phyloP scores from a whole-genome alignment of 768 basidiomycete genomes.

The Mycena belliarum region DNA sequence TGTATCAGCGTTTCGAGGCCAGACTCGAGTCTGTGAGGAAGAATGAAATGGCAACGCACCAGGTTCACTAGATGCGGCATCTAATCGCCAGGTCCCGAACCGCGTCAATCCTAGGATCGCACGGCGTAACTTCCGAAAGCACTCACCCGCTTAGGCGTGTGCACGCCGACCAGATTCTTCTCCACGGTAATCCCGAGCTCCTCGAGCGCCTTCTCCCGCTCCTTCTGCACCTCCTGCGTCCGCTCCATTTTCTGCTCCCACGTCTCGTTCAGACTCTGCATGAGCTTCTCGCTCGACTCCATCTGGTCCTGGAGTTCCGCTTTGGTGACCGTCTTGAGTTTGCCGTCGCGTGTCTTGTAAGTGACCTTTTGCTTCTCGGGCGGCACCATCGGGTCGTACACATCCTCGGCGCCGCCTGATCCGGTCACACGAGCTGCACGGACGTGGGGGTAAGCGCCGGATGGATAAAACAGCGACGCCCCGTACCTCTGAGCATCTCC shows the following conservation, averaged over 20 bases:
- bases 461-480: slow-evolving; percentile 25
- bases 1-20: slow-evolving; percentile 16
- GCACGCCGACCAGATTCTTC: slow-evolving; percentile 94
- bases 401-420: slow-evolving; percentile 66
- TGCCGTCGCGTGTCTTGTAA: slow-evolving; percentile 90
- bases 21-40: background rate
- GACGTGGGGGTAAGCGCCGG: slow-evolving; percentile 6
- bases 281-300: slow-evolving; percentile 88
- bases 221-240: slow-evolving; percentile 93
- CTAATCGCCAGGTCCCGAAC: slow-evolving; percentile 37
- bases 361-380: slow-evolving; percentile 95
- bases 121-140: slow-evolving; percentile 20
- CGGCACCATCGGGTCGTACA: slow-evolving; percentile 85
- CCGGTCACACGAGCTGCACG: slow-evolving; percentile 71
- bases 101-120: slow-evolving; percentile 16
- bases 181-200: slow-evolving; percentile 98
- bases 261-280: slow-evolving; percentile 81
- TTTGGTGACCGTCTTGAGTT: slow-evolving; percentile 93
- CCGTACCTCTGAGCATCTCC: slow-evolving; percentile 79
- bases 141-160: slow-evolving; percentile 94
- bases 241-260: slow-evolving; percentile 92
- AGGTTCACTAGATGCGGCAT: slow-evolving; percentile 94
- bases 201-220: slow-evolving; percentile 96
- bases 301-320: slow-evolving; percentile 97
- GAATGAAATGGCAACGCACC: slow-evolving; percentile 51